These are phyloP conservation scores for Stephanodiscus minutulus DNA, from an alignment of 108 stramenopile genomes.

Conservation along the genomic window DNA sequence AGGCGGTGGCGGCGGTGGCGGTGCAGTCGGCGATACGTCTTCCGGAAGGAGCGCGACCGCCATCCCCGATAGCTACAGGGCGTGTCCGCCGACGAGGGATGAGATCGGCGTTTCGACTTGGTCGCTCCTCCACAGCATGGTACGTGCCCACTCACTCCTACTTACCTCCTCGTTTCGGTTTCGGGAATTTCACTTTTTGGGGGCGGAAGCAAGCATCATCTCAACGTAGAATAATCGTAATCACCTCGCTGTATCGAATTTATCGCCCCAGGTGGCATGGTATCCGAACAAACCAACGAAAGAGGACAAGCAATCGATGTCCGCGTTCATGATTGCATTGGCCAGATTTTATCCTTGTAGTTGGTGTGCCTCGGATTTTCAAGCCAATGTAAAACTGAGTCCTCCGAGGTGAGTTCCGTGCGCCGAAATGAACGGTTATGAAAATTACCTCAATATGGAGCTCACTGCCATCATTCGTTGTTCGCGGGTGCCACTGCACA, in stretches of 20 bases:
- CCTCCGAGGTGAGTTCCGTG: constrained; percentile 58
- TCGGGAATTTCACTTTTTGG: neutral
- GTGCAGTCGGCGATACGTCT: constrained; percentile 15
- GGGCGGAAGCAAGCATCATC: neutral
- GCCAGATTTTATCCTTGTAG: constrained; percentile 87
- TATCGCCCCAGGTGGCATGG: constrained; percentile 72
- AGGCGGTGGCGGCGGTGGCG: constrained; percentile 1
- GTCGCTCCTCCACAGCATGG: constrained; percentile 84
- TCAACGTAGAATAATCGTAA: neutral
- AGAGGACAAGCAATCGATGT: constrained; percentile 63
- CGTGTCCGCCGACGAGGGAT: constrained; percentile 76
- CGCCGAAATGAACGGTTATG: neutral
- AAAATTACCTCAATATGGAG: neutral
- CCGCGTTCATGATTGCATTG: constrained; percentile 62
- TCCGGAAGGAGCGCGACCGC: neutral
- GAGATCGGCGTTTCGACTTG: constrained; percentile 75
- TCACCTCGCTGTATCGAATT: neutral
- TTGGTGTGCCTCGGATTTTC: constrained; percentile 83
- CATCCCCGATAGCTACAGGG: constrained; percentile 16
- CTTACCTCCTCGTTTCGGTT: neutral
- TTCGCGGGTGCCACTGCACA: neutral
- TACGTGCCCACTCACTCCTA: constrained; percentile 22
- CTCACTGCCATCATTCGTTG: neutral
- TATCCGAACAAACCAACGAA: constrained; percentile 79
- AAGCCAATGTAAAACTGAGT: constrained; percentile 60